Evolutionary conservation across 116 monocot genomes (phyloP), one percentile per base, ranked within the genome.

Genomic region (Trichopus zeylanicus): DNA sequence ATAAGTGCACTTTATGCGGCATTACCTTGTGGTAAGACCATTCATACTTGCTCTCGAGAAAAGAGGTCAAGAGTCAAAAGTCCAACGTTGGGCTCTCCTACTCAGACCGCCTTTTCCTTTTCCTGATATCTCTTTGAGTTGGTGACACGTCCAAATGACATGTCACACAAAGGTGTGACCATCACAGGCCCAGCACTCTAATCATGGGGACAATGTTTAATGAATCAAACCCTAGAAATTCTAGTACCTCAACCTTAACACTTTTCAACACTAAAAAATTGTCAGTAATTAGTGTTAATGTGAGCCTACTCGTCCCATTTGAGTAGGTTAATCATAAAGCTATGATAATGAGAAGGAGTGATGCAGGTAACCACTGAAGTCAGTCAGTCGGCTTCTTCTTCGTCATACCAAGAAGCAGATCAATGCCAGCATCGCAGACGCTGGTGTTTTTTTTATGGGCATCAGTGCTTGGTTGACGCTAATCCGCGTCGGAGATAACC

Each of bases 311-410:
- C 49, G 23, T 49, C 23, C 24, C 19, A 25, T 35, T 49, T 22
- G 42, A 56, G 18, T 23, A 55, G 35, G 24, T 26, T 54, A 7
- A 29, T 66, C 11, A 24, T 47, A 23, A 47, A 24, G 20, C 28
- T 19, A 26, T 26, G 27, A 47, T 47, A n/a, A n/a, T n/a, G n/a
- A n/a, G n/a, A n/a, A n/a, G n/a, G n/a, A n/a, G n/a, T n/a, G n/a
- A n/a, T n/a, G 26, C 29, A 62, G n/a, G n/a, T 18, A 62, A 47
- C 23, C 59, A 37, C 24, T 26, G 33, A 20, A 15, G 53, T 48
- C 19, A 20, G 49, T 49, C 19, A 5, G n/a, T n/a, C n/a, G n/a
- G n/a, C 3, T 3, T 22, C 23, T 49, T 24, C 49, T 21, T 49
- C 24, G 23, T 49, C 49, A 49, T 21, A 49, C 49, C 8, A 19